Evolutionary conservation across 805 yeast genomes (phyloP).

Genomic region (Hanseniaspora pseudoguilliermondii): DNA sequence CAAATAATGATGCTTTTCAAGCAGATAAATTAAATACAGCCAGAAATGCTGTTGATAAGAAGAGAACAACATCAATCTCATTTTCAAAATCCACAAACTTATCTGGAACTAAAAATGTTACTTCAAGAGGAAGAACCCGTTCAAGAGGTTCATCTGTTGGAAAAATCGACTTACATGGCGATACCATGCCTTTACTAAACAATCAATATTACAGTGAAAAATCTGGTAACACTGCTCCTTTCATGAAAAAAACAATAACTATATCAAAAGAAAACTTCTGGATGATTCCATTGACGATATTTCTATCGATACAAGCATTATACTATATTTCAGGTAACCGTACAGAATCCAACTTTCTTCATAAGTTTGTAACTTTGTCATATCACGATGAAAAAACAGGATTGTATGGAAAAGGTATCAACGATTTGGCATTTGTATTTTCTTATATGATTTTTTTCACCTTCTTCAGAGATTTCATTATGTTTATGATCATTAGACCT

Average conservation of each 20-base stretch:
- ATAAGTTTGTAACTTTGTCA: slow-evolving; percentile 51
- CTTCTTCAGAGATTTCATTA: slow-evolving; percentile 75
- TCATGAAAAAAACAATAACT: slow-evolving; percentile 10
- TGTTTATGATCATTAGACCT: slow-evolving; percentile 73
- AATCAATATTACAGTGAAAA: neutral
- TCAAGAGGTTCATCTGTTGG: slow-evolving; percentile 12
- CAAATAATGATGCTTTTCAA: neutral
- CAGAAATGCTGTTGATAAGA: neutral
- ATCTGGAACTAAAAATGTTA: neutral
- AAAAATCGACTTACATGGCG: slow-evolving; percentile 8
- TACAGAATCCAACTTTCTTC: slow-evolving; percentile 47
- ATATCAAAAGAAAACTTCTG: slow-evolving; percentile 10
- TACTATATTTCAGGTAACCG: slow-evolving; percentile 37
- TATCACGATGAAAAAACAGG: slow-evolving; percentile 50
- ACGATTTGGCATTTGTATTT: slow-evolving; percentile 67
- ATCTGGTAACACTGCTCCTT: neutral
- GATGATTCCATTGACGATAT: slow-evolving; percentile 3
- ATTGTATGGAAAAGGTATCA: slow-evolving; percentile 71
- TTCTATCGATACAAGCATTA: slow-evolving; percentile 16
- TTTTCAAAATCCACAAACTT: slow-evolving; percentile 8
- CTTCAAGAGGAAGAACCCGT: slow-evolving; percentile 3
- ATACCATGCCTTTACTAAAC: slow-evolving; percentile 9
- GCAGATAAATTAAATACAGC: neutral
- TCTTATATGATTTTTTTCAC: slow-evolving; percentile 81
- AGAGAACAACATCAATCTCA: slow-evolving; percentile 3